Evolutionary conservation across 2,329 filamentous ascomycete species (phyloP), one percentile per base, ranked within the genome.

Genomic region (Botryotinia convoluta): DNA sequence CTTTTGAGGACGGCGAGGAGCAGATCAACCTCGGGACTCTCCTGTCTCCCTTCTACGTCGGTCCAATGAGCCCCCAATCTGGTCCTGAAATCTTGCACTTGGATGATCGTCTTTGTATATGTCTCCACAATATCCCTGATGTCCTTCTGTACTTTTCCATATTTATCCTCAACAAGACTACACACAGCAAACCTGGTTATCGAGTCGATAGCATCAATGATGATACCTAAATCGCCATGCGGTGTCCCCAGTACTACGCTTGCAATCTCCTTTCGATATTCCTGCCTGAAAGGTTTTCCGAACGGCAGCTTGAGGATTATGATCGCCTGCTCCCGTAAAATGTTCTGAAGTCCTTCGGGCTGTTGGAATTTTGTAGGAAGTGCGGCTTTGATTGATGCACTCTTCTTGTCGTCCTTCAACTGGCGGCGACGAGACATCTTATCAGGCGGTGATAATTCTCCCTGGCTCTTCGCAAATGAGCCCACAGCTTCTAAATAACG

Each of bases 121-220:
- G 90, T 89, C 64, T 91, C 88, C 69, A 98, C 89, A 73, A 97
- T 91, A 67, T 83, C 84, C 1, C 92, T 89, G 3, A 98, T 90
- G 76, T 96, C 93, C 61, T 90, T 87, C 77, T 97, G 92, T n/a
- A 97, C 95, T 77, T 93, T 92, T 22, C 95, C 95, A 79, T 90
- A 96, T 64, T 87, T 87, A 81, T 98, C 95, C 82, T 98, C 95
- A 5, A 85, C 84, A 71, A 98, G 83, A 81, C 92, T 95, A 75
- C 88, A 88, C 6, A 93, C 87, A 0, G 93, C 88, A 42, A 98
- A 86, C 68, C 87, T 86, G 20, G 89, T 89, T 57, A 96, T 83
- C 0, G 91, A 88, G 74, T 90, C 89, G n/a, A 91, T 86, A 1
- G 93, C 92, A 80, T 95, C 90, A 69, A 92, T 83, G 77, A 94